Evolutionary conservation across 257 asterid genomes (phyloP), one percentile per base, ranked within the genome.

Genomic region (Phtheirospermum japonicum): DNA sequence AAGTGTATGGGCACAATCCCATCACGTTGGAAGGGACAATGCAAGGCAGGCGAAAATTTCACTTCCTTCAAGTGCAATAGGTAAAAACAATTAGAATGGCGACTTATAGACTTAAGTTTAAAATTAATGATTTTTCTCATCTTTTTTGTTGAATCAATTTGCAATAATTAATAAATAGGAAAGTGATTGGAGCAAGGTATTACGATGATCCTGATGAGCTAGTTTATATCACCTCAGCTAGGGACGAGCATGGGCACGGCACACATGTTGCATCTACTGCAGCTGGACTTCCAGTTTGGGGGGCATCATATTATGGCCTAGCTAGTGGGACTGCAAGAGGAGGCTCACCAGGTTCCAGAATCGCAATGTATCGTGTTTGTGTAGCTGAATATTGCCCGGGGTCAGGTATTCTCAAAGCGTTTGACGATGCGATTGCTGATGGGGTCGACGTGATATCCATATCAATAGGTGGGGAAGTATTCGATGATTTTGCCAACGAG

Each of bases 21-120:
- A 6, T 5, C 82, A 17, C 57, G 31, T 43, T 90, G 98, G 96
- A 90, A 84, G 45, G 98, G 98, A 14, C 65, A 49, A 59, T 90
- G 98, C 86, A 67, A 77, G 82, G 61, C 61, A 61, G 90, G 90
- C 62, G 19, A 6, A 1, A 78, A 78, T 42, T 84, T 84, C 80
- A 75, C 42, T 36, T 6, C 79, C 62, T 73, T 80, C 36, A 77
- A 43, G 67, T 90, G 98, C 79, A 90, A 88, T 75, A 82, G 68
- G 97, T 84, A 12, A 32, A 32, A 32, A 32, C 37, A n/a, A n/a
- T n/a, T n/a, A n/a, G n/a, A n/a, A n/a, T n/a, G n/a, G n/a, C n/a
- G n/a, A n/a, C n/a, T n/a, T n/a, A n/a, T n/a, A n/a, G n/a, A n/a
- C n/a, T n/a, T n/a, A n/a, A n/a, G n/a, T n/a, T n/a, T n/a, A n/a